Evolutionary conservation across 129 eudicot genomes (phyloP).

Genomic region (Lactuca saligna): DNA sequence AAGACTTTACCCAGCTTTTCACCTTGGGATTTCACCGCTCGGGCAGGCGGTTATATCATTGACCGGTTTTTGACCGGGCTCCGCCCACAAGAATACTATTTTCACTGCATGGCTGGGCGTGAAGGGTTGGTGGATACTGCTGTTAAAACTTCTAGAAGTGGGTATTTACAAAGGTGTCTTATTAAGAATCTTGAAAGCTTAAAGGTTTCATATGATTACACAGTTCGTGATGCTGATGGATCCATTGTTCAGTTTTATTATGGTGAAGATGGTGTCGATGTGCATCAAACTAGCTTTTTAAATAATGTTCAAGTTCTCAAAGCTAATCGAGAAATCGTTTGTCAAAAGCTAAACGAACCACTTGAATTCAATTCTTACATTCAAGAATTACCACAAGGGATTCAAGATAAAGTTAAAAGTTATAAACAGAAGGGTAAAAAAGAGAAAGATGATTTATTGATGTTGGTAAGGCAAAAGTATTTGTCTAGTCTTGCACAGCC

Average conservation of each 20-base stretch:
- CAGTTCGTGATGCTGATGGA: slow-evolving; percentile 98
- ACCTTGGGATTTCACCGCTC: slow-evolving; percentile 89
- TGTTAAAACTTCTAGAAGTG: slow-evolving; percentile 98
- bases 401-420: slow-evolving; percentile 41
- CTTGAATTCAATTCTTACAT: slow-evolving; percentile 58
- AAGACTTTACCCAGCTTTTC: slow-evolving; percentile 88
- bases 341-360: slow-evolving; percentile 42
- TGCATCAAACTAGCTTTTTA: slow-evolving; percentile 80
- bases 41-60: slow-evolving; percentile 91
- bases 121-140: slow-evolving; percentile 99
- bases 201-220: slow-evolving; percentile 81
- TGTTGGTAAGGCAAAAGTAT: slow-evolving; percentile 69
- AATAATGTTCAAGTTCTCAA: slow-evolving; percentile 73
- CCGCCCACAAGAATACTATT: slow-evolving; percentile 92
- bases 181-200: slow-evolving; percentile 86
- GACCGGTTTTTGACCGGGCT: slow-evolving; percentile 92
- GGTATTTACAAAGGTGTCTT: slow-evolving; percentile 88
- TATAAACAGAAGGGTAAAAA: slow-evolving; percentile 24
- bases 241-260: slow-evolving; percentile 84
- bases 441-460: slow-evolving; percentile 36
- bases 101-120: slow-evolving; percentile 99
- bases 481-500: slow-evolving; percentile 85
- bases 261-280: slow-evolving; percentile 98
- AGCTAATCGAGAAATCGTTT: slow-evolving; percentile 51
- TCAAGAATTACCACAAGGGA: slow-evolving; percentile 55